These are phyloP conservation scores for Aquanectria penicillioides DNA, from an alignment of 2,329 filamentous ascomycete species.

Conservation along the genomic window DNA sequence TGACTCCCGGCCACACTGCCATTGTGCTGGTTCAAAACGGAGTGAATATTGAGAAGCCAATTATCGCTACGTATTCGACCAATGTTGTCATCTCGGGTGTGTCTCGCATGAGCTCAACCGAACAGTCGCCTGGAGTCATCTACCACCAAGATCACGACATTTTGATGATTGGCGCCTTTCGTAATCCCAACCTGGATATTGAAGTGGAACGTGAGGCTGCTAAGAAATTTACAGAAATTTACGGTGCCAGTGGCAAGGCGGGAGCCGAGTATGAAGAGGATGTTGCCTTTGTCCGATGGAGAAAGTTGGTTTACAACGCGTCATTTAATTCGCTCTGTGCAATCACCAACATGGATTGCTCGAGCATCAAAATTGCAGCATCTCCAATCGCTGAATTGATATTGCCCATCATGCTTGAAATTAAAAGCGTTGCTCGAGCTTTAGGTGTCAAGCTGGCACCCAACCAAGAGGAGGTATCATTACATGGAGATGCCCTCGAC, in stretches of 20 bases:
- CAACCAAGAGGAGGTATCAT: background rate
- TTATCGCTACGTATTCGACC: conserved; percentile 58
- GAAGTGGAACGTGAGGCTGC: background rate
- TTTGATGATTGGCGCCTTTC: background rate
- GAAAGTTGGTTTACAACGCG: conserved; percentile 61
- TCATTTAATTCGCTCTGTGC: conserved; percentile 52
- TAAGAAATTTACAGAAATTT: background rate
- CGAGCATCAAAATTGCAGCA: background rate
- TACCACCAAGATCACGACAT: conserved; percentile 2
- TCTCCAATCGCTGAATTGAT: background rate
- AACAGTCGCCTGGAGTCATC: background rate
- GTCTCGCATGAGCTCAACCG: conserved; percentile 60
- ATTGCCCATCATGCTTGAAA: background rate
- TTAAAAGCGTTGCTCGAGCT: background rate
- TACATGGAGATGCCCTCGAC: background rate
- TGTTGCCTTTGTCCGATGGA: conserved; percentile 56
- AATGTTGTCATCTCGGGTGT: conserved; percentile 64
- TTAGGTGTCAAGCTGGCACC: background rate
- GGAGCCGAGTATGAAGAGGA: conserved; percentile 52
- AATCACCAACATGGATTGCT: background rate
- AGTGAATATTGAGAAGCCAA: conserved; percentile 67
- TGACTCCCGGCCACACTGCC: conserved; percentile 59
- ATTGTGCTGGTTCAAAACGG: conserved; percentile 70
- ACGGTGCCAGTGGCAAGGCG: conserved; percentile 47
- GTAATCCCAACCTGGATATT: background rate